Conservation (phyloP, 2,329 filamentous ascomycete genomes). For the Xylariaceae sp. region DNA sequence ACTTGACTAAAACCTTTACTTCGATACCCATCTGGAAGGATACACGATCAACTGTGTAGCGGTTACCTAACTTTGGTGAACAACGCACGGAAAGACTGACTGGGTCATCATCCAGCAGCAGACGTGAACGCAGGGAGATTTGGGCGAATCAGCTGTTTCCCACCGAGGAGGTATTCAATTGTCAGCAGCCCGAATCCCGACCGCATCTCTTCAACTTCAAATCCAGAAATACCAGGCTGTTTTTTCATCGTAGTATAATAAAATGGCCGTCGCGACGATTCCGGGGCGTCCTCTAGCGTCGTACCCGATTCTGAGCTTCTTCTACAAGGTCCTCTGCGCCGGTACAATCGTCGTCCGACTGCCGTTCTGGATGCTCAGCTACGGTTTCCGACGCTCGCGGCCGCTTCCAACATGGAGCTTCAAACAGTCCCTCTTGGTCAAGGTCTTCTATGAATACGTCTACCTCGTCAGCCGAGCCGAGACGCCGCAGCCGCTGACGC, state of each 20-base stretch:
- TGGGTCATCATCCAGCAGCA: too few relatives aligned
- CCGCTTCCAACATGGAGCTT: slow-evolving; percentile 33
- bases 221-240: background rate
- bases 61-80: too few relatives aligned
- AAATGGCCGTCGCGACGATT: slow-evolving; percentile 21
- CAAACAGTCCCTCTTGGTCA: slow-evolving; percentile 26
- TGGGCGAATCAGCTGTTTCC: too few relatives aligned
- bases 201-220: background rate
- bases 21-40: too few relatives aligned
- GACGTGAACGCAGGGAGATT: too few relatives aligned
- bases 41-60: too few relatives aligned
- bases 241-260: background rate
- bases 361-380: slow-evolving; percentile 31
- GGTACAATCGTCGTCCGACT: slow-evolving; percentile 25
- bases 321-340: slow-evolving; percentile 29
- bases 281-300: slow-evolving; percentile 29
- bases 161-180: too few relatives aligned
- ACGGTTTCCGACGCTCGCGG: slow-evolving; percentile 23
- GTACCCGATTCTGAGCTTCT: slow-evolving; percentile 26
- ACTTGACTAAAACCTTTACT: too few relatives aligned
- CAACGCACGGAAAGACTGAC: too few relatives aligned
- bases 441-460: slow-evolving; percentile 13
- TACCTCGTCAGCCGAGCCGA: slow-evolving; percentile 17
- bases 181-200: background rate
- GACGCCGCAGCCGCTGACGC: slow-evolving; percentile 22